phyloP scores from a whole-genome alignment of 2,329 filamentous ascomycete species.

The Diaporthe caulivora region DNA sequence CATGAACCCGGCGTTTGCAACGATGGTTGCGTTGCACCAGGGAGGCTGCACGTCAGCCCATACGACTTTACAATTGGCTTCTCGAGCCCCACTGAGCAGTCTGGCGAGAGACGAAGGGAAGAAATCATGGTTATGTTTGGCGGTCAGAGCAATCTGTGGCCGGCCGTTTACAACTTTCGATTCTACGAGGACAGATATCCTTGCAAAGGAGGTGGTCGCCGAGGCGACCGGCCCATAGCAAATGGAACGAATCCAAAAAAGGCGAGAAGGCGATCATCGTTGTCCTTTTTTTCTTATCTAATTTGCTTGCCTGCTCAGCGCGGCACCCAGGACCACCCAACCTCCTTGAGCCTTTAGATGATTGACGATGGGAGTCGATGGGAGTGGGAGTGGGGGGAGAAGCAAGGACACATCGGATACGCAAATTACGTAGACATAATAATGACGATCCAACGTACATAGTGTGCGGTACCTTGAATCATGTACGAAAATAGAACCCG shows the following conservation, averaged over 20 bases:
- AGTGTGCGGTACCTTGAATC: slow-evolving; percentile 40
- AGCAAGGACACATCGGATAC: slow-evolving; percentile 38
- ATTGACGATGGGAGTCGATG: slow-evolving; percentile 32
- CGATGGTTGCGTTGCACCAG: slow-evolving; percentile 43
- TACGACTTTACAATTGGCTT: slow-evolving; percentile 29
- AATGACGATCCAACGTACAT: slow-evolving; percentile 48
- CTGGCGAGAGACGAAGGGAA: slow-evolving; percentile 2
- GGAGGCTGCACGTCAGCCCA: slow-evolving; percentile 39
- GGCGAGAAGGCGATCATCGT: background rate
- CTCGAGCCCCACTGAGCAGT: slow-evolving; percentile 10
- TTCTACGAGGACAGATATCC: slow-evolving; percentile 37
- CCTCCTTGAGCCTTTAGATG: slow-evolving; percentile 30
- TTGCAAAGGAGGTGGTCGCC: slow-evolving; percentile 22
- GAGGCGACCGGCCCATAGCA: slow-evolving; percentile 20
- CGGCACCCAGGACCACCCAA: slow-evolving; percentile 11
- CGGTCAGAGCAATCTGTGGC: slow-evolving; percentile 29
- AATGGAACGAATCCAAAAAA: slow-evolving; percentile 9
- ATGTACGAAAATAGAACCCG: slow-evolving; percentile 33
- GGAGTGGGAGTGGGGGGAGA: background rate
- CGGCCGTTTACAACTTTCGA: slow-evolving; percentile 35
- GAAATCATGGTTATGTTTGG: slow-evolving; percentile 28
- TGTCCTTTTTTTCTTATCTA: slow-evolving; percentile 4
- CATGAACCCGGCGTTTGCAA: slow-evolving; percentile 46
- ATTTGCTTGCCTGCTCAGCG: slow-evolving; percentile 30
- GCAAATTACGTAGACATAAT: slow-evolving; percentile 51